Evolutionary conservation across 768 basidiomycete genomes (phyloP), one percentile per base, ranked within the genome.

Genomic region (Pulveroboletus sp.): DNA sequence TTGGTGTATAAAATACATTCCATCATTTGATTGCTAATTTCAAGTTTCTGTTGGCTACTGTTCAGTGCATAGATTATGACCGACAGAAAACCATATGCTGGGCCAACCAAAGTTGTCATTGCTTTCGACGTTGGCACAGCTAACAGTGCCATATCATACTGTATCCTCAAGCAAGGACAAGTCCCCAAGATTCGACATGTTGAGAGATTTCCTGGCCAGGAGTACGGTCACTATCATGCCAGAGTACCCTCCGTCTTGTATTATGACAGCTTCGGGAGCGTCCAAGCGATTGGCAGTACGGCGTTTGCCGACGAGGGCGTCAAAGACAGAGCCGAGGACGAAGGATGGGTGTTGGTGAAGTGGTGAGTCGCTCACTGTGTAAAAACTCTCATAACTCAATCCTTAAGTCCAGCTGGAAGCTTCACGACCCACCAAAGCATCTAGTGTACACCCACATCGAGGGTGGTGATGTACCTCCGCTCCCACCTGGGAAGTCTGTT

Each of bases 241-340:
- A 78, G 77, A 57, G 75, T 78, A 47, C 78, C 77, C 5, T 73
- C 74, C 21, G 67, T 78, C 45, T 51, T 78, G 11, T 79, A 73
- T 56, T 79, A 79, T 50, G 72, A 76, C 49, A 54, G 64, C 30
- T 53, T 58, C 8, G 76, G 76, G 0, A 54, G 68, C 43, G 73
- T 75, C 6, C 68, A 14, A 21, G 71, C 28, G 76, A 76, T 18
- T 75, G 13, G 77, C 77, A 57, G 71, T 68, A 18, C 64, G 65
- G 13, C 71, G 76, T 27, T 68, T 18, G 6, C 39, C 39, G 46
- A 11, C 1, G 14, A 31, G 14, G 15, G 68, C 27, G 63, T 75
- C 28, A 57, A 65, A 3, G 70, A 73, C 36, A 60, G 57, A 39
- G 75, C 73, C 4, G 71, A 74, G 48, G 74, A 76, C 9, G 71